A percentile compares a stretch with the other conserved stretches of the same genome.
Conservation (phyloP, 768 basidiomycete species). For the Kwoniella mangroviensis region DNA sequence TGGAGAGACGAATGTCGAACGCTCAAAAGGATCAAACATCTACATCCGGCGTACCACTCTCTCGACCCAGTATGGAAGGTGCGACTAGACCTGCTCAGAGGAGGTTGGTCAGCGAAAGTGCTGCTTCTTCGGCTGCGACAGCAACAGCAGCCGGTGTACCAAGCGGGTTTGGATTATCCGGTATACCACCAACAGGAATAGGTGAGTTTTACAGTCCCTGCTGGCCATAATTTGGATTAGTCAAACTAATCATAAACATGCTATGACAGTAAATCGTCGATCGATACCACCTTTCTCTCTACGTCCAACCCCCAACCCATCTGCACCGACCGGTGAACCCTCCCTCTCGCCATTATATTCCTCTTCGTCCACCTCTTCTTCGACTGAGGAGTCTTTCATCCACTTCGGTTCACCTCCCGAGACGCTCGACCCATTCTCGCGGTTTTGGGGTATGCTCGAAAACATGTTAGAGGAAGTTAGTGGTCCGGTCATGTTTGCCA, state of each 20-base stretch:
- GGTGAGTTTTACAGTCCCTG: conserved; percentile 9
- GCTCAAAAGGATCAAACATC: conserved; percentile 13
- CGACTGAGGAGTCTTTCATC: conserved; percentile 37
- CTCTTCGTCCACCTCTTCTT: conserved; percentile 39
- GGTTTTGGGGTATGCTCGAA: conserved; percentile 57
- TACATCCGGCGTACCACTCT: background rate
- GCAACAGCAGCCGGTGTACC: background rate
- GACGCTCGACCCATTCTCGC: conserved; percentile 51
- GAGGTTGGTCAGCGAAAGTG: conserved; percentile 9
- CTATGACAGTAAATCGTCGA: conserved; percentile 6
- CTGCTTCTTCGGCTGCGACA: background rate
- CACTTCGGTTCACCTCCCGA: conserved; percentile 42
- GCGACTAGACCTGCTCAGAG: background rate
- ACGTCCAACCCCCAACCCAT: conserved; percentile 26
- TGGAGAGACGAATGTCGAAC: conserved; percentile 40
- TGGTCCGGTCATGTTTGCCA: conserved; percentile 55
- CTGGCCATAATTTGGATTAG: too few species aligned
- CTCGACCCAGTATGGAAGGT: background rate
- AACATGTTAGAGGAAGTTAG: conserved; percentile 51
- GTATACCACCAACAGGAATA: conserved; percentile 12
- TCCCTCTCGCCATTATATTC: conserved; percentile 32
- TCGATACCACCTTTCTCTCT: conserved; percentile 40
- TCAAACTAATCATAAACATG: too few species aligned
- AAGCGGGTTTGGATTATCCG: background rate
- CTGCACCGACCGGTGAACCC: conserved; percentile 5